Evolutionary conservation across 2,329 filamentous ascomycete species (phyloP), one percentile per base, ranked within the genome.

Genomic region (Exophiala bonariae): DNA sequence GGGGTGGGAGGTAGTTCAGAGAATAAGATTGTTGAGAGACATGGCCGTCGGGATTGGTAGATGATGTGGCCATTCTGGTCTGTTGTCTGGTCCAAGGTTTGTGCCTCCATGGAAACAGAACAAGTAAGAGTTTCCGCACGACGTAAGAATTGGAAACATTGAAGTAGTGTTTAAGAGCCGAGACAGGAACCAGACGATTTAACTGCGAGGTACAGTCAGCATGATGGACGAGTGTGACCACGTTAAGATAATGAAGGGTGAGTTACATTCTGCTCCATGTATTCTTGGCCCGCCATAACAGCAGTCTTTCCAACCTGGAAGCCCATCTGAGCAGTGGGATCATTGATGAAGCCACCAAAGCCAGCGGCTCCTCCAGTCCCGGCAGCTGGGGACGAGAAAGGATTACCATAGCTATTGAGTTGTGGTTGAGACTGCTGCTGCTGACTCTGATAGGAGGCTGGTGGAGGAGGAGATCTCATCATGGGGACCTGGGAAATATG

Each of bases 61-160:
- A 56, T 4, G 66, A 62, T 14, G 66, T 61, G n/a, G 67, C 61
- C 50, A 77, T 63, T 53, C 73, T 59, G 47, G 85, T 77, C 66
- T 95, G 89, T 68, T 95, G 90, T 57, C 95, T 86, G 51, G 89
- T 95, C 93, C 93, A 99, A 4, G 92, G 92, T 73, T 91, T 91
- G 71, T 99, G 95, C 60, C 92, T 81, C 92, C 93, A 99, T 44
- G 93, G 93, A 70, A 97, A 96, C 52, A 99, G 83, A 49, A 99
- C 92, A 49, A 99, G 82, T 65, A 86, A 83, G 49, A 99, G 79
- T 72, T 99, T 99, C 72, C 86, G 89, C 65, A 95, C 78, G 65
- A 99, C 93, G 71, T 99, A 99, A 50, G 82, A 87, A 77, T 99
- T 99, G 58, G 91, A 95, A 56, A 99, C 93, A 72, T 97, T 96